Base-by-base conservation (phyloP, 2,329 filamentous ascomycete genomes). In the Acrodontium crateriforme region DNA sequence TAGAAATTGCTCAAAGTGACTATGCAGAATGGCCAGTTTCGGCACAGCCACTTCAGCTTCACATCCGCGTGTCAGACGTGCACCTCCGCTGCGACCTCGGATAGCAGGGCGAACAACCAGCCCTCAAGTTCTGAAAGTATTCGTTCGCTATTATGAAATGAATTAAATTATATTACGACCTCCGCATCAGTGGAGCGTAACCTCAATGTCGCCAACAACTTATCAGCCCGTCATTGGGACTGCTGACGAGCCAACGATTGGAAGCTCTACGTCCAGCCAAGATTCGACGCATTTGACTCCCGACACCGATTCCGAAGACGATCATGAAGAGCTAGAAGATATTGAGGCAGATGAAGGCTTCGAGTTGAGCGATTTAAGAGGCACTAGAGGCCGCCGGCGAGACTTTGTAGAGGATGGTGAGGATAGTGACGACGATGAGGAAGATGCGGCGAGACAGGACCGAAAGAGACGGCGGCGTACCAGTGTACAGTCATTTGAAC, bases 401-500 rank as follows among this genome's bases (percentile, higher is more conserved):
- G 18, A 8, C 10, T 16, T 17, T 14, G 23, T 4, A 9, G 15
- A n/a, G 16, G 39, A 38, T 5, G 34, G 36, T 6, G 39, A 36
- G 13, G 38, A 44, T 10, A 38, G 37, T 4, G 48, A 53, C 16
- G 44, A 49, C 13, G 49, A 50, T 4, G 27, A 37, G 16, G 28
- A 14, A 27, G 32, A 39, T 17, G 38, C 35, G n/a, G 37, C 23
- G 10, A 44, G 14, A 45, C 46, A 30, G 45, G 47, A 18, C 37
- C 40, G 13, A 11, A 23, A 22, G 9, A 28, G 28, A 19, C 24
- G 31, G 10, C 16, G 37, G 16, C 16, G 30, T 28, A 30, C 32
- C 12, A 50, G 46, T 34, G 28, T 35, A 13, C 47, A 63, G 33
- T 63, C 59, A 24, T 67, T 58, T 42, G 58, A 67, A 43, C 44